Evolutionary conservation across 225 moss, liverwort and hornwort species (phyloP).

Genomic region (Bryum argenteum): DNA sequence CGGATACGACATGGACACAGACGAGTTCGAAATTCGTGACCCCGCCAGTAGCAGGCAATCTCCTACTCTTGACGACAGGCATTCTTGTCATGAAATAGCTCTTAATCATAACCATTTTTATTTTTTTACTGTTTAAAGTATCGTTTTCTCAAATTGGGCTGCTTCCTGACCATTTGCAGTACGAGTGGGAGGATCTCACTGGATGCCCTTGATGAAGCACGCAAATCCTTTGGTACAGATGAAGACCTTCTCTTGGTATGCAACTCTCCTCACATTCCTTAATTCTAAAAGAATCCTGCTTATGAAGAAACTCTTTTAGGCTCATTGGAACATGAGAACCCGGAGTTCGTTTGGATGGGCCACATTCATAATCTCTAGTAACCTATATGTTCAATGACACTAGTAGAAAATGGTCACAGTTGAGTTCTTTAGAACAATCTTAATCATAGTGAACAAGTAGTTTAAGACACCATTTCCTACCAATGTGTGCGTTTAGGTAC

Average conservation of each 20-base stretch:
- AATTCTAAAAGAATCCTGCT: too few species aligned
- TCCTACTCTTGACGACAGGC: background rate
- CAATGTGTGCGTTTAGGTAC: too few species aligned
- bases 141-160: conserved; percentile 20
- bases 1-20: conserved; percentile 90
- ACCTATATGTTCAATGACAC: too few species aligned
- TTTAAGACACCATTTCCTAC: too few species aligned
- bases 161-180: conserved; percentile 49
- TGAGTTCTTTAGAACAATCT: too few species aligned
- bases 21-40: conserved; percentile 98
- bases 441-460: too few species aligned
- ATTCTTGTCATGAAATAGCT: background rate
- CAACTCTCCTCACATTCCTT: conserved; percentile 3
- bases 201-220: conserved; percentile 88
- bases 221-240: conserved; percentile 95
- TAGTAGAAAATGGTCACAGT: too few species aligned
- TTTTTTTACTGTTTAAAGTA: background rate
- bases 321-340: too few species aligned
- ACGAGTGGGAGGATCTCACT: conserved; percentile 79
- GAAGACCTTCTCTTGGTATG: conserved; percentile 94
- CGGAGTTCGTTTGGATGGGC: background rate
- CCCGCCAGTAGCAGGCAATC: conserved; percentile 82
- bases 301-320: too few species aligned
- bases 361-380: too few species aligned
- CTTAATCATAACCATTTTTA: background rate